Percentiles rank a stretch among this genome's conserved stretches.
phyloP scores from a whole-genome alignment of 148 eudicot species.

The Chenopodium formosanum region DNA sequence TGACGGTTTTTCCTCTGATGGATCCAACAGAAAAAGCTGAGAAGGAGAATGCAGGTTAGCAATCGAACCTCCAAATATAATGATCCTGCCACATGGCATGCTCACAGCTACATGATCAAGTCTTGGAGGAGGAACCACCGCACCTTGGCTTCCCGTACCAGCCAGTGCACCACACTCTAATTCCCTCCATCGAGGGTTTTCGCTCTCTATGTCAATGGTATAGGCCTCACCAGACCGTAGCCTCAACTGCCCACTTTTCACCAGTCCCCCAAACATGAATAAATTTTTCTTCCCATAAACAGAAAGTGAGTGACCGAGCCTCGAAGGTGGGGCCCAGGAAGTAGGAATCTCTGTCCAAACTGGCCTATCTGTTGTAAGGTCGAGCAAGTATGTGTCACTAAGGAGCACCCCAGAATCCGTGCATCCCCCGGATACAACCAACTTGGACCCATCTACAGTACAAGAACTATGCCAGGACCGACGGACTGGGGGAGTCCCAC shows the following conservation, averaged over 20 bases:
- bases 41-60: conserved; percentile 80
- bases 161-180: conserved; percentile 54
- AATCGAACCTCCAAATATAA: conserved; percentile 75
- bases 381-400: conserved; percentile 63
- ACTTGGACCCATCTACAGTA: conserved; percentile 76
- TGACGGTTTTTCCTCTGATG: conserved; percentile 67
- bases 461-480: conserved; percentile 94
- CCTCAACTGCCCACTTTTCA: conserved; percentile 63
- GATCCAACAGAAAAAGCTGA: conserved; percentile 69
- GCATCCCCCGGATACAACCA: conserved; percentile 87
- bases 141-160: conserved; percentile 51
- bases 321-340: conserved; percentile 65
- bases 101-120: conserved; percentile 82
- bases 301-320: conserved; percentile 76
- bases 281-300: conserved; percentile 67
- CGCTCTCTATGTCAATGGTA: conserved; percentile 54
- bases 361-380: conserved; percentile 61
- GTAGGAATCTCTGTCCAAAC: conserved; percentile 73
- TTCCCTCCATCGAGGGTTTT: conserved; percentile 66
- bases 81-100: conserved; percentile 83
- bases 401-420: conserved; percentile 78
- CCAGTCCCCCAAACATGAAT: conserved; percentile 82
- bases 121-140: conserved; percentile 70
- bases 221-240: conserved; percentile 73
- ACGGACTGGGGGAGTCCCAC: conserved; percentile 71